phyloP scores from a whole-genome alignment of 2,329 filamentous ascomycete genomes.

The Ophiostoma novo-ulmi region DNA sequence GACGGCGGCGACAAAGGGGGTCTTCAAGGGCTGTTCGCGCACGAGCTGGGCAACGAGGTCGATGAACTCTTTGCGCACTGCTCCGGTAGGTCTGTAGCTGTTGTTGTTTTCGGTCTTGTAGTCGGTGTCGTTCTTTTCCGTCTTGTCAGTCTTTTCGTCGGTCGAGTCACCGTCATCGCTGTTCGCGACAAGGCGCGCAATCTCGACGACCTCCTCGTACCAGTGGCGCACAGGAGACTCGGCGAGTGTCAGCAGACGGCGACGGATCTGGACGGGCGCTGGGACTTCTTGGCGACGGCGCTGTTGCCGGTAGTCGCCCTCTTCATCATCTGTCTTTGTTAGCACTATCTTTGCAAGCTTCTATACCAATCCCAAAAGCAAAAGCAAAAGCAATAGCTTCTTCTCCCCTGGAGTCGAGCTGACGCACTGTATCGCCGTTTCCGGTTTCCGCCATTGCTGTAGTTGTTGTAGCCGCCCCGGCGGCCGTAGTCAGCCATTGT shows the following conservation, averaged over 20 bases:
- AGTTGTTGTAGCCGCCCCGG: constrained; percentile 44
- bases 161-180: neutral
- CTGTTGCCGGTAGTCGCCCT: constrained; percentile 70
- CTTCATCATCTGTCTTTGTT: constrained; percentile 47
- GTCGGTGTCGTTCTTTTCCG: neutral
- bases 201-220: constrained; percentile 69
- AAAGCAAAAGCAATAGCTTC: too few relatives aligned
- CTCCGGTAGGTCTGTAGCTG: constrained; percentile 48
- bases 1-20: constrained; percentile 85
- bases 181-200: constrained; percentile 62
- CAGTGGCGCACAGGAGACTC: constrained; percentile 74
- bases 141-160: constrained; percentile 61
- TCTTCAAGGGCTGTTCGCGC: constrained; percentile 92
- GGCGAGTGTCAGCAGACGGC: constrained; percentile 72
- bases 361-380: too few relatives aligned
- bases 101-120: neutral
- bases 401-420: too few relatives aligned
- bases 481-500: constrained; percentile 55
- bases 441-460: constrained; percentile 38
- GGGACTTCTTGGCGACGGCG: constrained; percentile 67
- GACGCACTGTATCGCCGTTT: constrained; percentile 77
- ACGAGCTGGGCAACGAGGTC: constrained; percentile 70
- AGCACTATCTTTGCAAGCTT: neutral
- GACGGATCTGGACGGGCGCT: constrained; percentile 64
- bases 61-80: constrained; percentile 67